Evolutionary conservation across 73 alveolate genomes (phyloP).

Genomic region (Stentor coeruleus): DNA sequence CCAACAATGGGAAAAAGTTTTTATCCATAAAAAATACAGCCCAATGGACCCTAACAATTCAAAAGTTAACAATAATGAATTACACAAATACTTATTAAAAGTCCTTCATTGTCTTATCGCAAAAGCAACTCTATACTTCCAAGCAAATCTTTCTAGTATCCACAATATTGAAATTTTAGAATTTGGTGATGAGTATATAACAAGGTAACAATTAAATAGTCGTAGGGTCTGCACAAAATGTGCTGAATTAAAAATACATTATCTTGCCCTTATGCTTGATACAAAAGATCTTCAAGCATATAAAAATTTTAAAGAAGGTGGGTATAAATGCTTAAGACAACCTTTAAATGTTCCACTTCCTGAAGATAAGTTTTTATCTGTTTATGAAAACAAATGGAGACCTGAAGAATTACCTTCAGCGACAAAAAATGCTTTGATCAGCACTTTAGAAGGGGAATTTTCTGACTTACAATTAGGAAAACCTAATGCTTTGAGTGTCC

Average conservation of each 20-base stretch:
- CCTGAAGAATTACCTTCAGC: conserved; percentile 21
- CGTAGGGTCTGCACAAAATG: neutral
- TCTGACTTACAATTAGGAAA: neutral
- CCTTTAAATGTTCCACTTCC: neutral
- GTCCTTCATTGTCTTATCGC: conserved; percentile 12
- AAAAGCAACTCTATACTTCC: conserved; percentile 11
- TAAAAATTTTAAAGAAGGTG: neutral
- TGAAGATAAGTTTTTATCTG: neutral
- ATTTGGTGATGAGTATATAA: neutral
- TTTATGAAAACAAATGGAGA: neutral
- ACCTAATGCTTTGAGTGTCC: neutral
- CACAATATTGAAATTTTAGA: neutral
- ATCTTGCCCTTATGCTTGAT: neutral
- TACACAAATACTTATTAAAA: neutral
- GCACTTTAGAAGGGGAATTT: neutral
- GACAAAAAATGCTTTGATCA: neutral
- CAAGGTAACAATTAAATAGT: neutral
- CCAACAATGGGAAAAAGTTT: conserved; percentile 22
- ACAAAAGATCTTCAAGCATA: neutral
- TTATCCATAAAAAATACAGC: neutral
- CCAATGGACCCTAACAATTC: conserved; percentile 18
- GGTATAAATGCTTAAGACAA: conserved; percentile 18
- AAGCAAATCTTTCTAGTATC: neutral
- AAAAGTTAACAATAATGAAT: neutral
- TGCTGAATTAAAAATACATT: conserved; percentile 20